Percentiles rank a stretch among this genome's conserved stretches.
phyloP scores from a whole-genome alignment of 805 yeast genomes.

The Saccharomycopsis sp. region DNA sequence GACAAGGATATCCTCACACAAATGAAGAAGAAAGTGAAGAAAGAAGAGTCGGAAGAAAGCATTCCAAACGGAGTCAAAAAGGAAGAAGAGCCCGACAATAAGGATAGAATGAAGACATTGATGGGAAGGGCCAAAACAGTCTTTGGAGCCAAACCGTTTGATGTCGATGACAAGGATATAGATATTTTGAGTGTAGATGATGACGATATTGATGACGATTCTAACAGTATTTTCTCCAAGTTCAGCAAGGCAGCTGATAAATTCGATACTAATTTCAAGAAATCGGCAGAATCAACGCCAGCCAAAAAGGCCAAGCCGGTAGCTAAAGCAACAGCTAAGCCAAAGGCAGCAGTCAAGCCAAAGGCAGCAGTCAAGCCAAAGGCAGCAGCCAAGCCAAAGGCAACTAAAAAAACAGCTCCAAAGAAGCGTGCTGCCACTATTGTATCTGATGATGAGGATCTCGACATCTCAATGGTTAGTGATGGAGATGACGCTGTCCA shows the following conservation, averaged over 20 bases:
- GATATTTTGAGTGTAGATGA: conserved; percentile 1
- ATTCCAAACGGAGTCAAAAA: background rate
- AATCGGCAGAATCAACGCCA: background rate
- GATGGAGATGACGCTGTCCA: conserved; percentile 3
- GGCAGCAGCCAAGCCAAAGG: background rate
- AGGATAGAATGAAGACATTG: conserved; percentile 11
- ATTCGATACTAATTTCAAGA: conserved; percentile 13
- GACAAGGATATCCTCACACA: conserved; percentile 5
- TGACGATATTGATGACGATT: conserved; percentile 13
- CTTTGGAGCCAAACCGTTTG: conserved; percentile 10
- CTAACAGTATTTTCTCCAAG: conserved; percentile 18
- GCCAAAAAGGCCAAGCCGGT: background rate
- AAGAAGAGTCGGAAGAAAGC: conserved; percentile 5
- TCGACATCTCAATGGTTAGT: background rate
- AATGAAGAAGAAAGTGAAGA: conserved; percentile 3
- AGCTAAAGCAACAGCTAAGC: background rate
- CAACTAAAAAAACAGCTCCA: conserved; percentile 8
- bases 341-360: conserved; percentile 3
- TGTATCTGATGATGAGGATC: background rate
- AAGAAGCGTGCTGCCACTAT: conserved; percentile 2
- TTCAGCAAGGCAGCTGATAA: conserved; percentile 16
- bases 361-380: conserved; percentile 1
- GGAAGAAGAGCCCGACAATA: conserved; percentile 6
- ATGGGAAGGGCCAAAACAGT: conserved; percentile 19
- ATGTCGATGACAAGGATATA: conserved; percentile 6